phyloP scores from a whole-genome alignment of 2,329 filamentous ascomycete species.

The Xenoacremonium recifei region DNA sequence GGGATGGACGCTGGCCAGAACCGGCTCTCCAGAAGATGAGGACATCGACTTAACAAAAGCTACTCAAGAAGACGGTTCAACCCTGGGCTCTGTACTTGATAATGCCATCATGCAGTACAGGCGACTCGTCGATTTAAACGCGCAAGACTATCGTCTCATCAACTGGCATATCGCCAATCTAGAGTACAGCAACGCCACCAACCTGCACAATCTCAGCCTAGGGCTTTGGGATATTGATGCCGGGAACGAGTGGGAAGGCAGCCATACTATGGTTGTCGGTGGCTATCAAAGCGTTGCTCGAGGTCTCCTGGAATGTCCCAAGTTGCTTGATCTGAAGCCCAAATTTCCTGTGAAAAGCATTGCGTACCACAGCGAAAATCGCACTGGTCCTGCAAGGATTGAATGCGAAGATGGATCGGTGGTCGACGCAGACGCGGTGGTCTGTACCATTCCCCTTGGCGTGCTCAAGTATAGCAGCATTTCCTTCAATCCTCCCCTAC shows the following conservation, averaged over 20 bases:
- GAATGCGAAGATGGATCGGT: conserved; percentile 75
- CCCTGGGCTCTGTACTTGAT: conserved; percentile 87
- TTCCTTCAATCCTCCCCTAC: conserved; percentile 86
- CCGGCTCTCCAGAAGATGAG: conserved; percentile 58
- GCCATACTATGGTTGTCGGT: conserved; percentile 89
- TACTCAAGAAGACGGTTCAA: conserved; percentile 64
- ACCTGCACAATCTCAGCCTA: conserved; percentile 82
- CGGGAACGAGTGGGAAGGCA: conserved; percentile 95
- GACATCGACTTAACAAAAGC: conserved; percentile 71
- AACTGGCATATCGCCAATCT: conserved; percentile 99
- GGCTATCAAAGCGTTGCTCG: conserved; percentile 93
- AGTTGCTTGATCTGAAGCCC: conserved; percentile 73
- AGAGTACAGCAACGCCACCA: conserved; percentile 94
- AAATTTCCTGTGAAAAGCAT: conserved; percentile 72
- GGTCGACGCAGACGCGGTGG: conserved; percentile 84
- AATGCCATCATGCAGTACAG: conserved; percentile 88
- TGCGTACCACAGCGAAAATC: conserved; percentile 53
- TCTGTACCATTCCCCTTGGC: conserved; percentile 86
- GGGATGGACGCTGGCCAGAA: conserved; percentile 72
- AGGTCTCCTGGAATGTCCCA: conserved; percentile 76
- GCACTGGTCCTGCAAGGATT: conserved; percentile 54
- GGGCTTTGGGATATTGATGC: conserved; percentile 96
- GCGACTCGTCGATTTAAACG: conserved; percentile 74
- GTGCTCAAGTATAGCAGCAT: conserved; percentile 83
- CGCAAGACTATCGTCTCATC: conserved; percentile 84